Evolutionary conservation across 208 protist genomes (phyloP), one percentile per base, ranked within the genome.

Genomic region (Novymonas esmeraldas): DNA sequence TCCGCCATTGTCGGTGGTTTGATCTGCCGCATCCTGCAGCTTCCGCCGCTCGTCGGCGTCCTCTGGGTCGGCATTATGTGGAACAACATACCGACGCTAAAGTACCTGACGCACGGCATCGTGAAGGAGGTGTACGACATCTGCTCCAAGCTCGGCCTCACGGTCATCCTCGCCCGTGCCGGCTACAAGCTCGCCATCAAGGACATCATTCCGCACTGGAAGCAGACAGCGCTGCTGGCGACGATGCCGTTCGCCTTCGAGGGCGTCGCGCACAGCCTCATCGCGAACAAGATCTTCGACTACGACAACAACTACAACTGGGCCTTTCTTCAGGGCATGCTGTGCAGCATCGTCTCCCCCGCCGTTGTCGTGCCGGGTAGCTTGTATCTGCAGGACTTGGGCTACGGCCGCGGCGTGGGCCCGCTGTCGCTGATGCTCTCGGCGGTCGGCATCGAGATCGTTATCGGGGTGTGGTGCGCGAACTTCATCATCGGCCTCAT

Each of bases 401-500:
- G 89, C 61, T 92, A 90, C 74, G 85, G 88, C 29, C 61, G 71
- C 26, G 81, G 79, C 14, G 64, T 78, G 31, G 79, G 82, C 13
- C 79, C 85, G 2, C 69, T 92, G 20, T 84, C 83, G 22, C 70
- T 94, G 18, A 84, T 94, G 78, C 76, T 92, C 34, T 88, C 89
- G 31, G 72, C 89, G 13, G 79, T 89, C 26, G 83, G 83, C 3
- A 65, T 89, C 20, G 85, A 94, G 78, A 87, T 94, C 56, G 81
- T 82, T 13, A 56, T 94, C 39, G 89, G 89, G 0, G 85, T 94
- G 44, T 94, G 89, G 86, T 76, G 75, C 10, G 74, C 77, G 7
- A 94, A 92, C 72, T 92, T 92, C 60, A 81, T 94, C 52, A 84
- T 92, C 52, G 84, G 76, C 16, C 64, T 92, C 20, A 78, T 94